These are phyloP conservation scores for Solanum hybrid DNA, from an alignment of 305 asterid genomes.

Conservation along the genomic window DNA sequence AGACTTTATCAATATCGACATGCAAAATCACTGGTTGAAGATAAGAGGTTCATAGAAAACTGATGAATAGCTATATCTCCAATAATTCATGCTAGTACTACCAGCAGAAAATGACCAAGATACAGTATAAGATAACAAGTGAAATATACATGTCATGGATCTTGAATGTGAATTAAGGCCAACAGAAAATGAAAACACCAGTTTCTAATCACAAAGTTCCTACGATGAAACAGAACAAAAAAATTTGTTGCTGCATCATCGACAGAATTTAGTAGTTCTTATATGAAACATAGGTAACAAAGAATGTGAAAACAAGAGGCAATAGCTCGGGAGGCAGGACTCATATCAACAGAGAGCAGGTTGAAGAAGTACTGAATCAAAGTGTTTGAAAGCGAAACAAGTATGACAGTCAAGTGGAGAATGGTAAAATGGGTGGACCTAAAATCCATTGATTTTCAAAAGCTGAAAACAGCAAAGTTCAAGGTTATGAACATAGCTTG, in stretches of 20 bases:
- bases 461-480: not conserved
- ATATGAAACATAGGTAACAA: not conserved
- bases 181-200: not conserved
- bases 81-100: not conserved
- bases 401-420: not conserved
- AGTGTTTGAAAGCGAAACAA: not conserved
- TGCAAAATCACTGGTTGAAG: not conserved
- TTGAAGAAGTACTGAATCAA: not conserved
- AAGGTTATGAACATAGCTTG: not conserved
- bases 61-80: not conserved
- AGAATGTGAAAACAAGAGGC: not conserved
- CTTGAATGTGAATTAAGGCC: not conserved
- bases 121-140: not conserved
- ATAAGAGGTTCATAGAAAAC: not conserved
- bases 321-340: not conserved
- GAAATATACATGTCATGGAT: not conserved
- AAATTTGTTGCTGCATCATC: not conserved
- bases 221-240: not conserved
- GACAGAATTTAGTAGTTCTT: not conserved
- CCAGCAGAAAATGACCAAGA: not conserved
- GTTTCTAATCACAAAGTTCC: not conserved
- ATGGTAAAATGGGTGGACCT: not conserved
- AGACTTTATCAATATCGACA: not conserved
- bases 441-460: not conserved
- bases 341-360: not conserved